Conservation (phyloP, 768 basidiomycete genomes). For the Tricholoma terreum region DNA sequence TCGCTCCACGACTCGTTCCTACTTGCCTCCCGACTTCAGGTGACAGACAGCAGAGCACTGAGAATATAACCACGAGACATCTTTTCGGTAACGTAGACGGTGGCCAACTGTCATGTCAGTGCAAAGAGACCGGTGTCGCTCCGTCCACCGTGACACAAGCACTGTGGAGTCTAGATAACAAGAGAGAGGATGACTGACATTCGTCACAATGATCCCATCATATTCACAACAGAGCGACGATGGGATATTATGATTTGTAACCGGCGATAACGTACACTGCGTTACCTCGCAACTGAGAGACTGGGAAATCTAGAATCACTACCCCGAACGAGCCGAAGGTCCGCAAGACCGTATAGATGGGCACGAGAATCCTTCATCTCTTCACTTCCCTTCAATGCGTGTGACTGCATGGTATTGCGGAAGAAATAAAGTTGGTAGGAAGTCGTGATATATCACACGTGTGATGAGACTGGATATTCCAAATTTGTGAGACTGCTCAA, state of each 20-base stretch:
- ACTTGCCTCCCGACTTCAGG: background rate
- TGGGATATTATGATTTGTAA: background rate
- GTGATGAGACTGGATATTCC: background rate
- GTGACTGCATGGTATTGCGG: no score
- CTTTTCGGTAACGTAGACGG: background rate
- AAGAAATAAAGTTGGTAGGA: no score
- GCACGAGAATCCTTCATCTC: background rate
- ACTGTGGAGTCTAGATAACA: background rate
- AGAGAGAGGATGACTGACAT: no score
- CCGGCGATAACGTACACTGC: background rate
- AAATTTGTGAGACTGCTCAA: background rate
- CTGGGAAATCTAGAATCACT: background rate
- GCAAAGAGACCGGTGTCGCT: background rate
- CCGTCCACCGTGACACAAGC: background rate
- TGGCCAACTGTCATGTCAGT: background rate
- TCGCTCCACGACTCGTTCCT: no score
- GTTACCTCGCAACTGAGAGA: background rate
- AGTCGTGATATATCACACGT: background rate
- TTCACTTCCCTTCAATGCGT: background rate
- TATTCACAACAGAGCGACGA: background rate
- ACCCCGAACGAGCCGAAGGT: background rate
- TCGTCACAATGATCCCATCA: background rate
- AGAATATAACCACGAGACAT: no score
- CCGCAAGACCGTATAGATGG: background rate
- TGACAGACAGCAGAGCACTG: no score